These are phyloP conservation scores for Globisporangium acanthophoron DNA, from an alignment of 352 stramenopile species.

Conservation along the genomic window DNA sequence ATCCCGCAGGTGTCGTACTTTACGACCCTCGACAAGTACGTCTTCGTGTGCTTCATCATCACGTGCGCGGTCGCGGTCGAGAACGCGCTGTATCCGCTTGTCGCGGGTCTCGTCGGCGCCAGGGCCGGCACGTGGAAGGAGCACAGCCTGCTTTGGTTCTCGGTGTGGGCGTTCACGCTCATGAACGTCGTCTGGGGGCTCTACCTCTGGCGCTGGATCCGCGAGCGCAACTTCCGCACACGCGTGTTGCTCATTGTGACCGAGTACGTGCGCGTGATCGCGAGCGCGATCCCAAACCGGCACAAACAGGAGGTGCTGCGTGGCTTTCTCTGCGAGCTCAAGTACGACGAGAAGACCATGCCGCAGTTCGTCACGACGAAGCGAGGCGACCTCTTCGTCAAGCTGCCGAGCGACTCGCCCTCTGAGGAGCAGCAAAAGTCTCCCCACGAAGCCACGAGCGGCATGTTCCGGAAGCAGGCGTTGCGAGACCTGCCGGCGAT, in stretches of 20 bases:
- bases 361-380: slow-evolving; percentile 9
- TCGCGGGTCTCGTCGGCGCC: background rate
- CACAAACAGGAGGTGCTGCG: slow-evolving; percentile 13
- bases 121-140: slow-evolving; percentile 5
- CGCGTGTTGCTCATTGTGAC: slow-evolving; percentile 12
- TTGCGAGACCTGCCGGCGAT: slow-evolving; percentile 6
- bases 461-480: slow-evolving; percentile 6
- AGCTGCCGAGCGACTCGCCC: slow-evolving; percentile 14
- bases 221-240: slow-evolving; percentile 11
- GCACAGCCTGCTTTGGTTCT: slow-evolving; percentile 12
- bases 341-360: slow-evolving; percentile 1
- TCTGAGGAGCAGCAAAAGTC: slow-evolving; percentile 3
- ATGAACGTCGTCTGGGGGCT: slow-evolving; percentile 22
- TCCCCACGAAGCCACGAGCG: background rate
- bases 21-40: slow-evolving; percentile 33
- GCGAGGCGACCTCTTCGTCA: slow-evolving; percentile 11
- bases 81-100: slow-evolving; percentile 22
- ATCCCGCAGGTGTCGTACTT: slow-evolving; percentile 38
- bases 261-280: slow-evolving; percentile 20
- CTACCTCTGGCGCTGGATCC: slow-evolving; percentile 17
- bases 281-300: slow-evolving; percentile 8
- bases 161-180: slow-evolving; percentile 17
- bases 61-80: slow-evolving; percentile 23
- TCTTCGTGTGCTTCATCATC: slow-evolving; percentile 31
- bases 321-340: slow-evolving; percentile 6